Evolutionary conservation across 2,329 filamentous ascomycete species (phyloP).

Genomic region (Colletotrichum somersetense): DNA sequence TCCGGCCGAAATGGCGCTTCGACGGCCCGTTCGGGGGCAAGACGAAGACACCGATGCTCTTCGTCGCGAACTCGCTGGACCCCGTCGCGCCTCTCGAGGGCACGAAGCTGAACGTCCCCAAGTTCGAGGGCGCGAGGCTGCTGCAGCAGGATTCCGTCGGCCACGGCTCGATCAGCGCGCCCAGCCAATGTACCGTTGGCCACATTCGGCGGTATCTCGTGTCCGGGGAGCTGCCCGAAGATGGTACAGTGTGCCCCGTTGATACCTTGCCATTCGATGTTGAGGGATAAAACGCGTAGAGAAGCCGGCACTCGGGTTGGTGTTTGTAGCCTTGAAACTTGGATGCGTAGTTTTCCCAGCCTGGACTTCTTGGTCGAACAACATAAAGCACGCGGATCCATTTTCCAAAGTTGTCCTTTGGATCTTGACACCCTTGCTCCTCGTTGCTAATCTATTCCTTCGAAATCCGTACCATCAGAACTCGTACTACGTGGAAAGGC

Average conservation of each 20-base stretch:
- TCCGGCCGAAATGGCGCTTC: no score
- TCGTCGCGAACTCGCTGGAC: no score
- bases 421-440: background rate
- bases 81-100: slow-evolving; percentile 12
- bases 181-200: slow-evolving; percentile 9
- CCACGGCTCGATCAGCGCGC: background rate
- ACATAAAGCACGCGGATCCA: background rate
- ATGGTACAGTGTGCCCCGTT: background rate
- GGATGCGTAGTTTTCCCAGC: background rate
- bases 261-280: background rate
- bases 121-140: slow-evolving; percentile 13
- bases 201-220: slow-evolving; percentile 11
- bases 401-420: background rate
- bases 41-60: no score
- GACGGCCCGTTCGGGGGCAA: no score
- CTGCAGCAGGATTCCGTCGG: slow-evolving; percentile 20
- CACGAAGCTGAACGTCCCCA: background rate
- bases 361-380: no score
- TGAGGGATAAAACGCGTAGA: background rate
- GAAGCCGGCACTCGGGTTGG: no score
- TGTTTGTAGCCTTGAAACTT: background rate
- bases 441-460: background rate
- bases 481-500: no score
- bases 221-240: slow-evolving; percentile 5
- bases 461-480: no score